Conservation (phyloP, 331 rosid species). For the Quercus tomentella region DNA sequence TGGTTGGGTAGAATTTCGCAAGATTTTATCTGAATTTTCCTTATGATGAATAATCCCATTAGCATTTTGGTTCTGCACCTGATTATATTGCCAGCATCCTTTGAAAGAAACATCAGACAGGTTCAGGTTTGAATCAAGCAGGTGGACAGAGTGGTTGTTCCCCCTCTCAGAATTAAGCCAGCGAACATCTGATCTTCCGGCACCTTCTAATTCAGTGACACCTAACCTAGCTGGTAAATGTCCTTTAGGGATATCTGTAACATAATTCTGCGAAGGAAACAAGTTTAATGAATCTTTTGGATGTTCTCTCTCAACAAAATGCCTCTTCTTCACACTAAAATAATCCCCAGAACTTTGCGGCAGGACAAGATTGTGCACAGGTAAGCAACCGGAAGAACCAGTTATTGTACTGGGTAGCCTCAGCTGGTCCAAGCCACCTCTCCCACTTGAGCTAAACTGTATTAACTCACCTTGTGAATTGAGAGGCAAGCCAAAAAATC, state of each 20-base stretch:
- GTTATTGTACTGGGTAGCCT: constrained; percentile 34
- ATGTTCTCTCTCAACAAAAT: constrained; percentile 42
- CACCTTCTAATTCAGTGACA: constrained; percentile 43
- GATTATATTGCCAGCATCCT: constrained; percentile 47
- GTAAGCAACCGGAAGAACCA: constrained; percentile 40
- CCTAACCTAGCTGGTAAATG: constrained; percentile 61
- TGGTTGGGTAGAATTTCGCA: constrained; percentile 53
- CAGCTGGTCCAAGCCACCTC: constrained; percentile 32
- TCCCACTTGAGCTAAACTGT: constrained; percentile 60
- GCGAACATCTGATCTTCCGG: constrained; percentile 44
- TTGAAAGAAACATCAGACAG: constrained; percentile 23
- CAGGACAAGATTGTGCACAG: constrained; percentile 23
- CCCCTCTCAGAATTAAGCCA: constrained; percentile 37
- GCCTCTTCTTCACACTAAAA: constrained; percentile 35
- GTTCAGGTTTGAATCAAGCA: constrained; percentile 39
- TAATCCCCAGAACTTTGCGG: constrained; percentile 40
- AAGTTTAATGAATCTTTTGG: constrained; percentile 37
- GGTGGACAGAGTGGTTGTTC: constrained; percentile 33
- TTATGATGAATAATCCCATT: constrained; percentile 29
- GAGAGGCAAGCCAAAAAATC: constrained; percentile 77
- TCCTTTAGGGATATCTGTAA: constrained; percentile 13
- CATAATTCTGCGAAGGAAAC: constrained; percentile 37
- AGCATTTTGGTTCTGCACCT: constrained; percentile 34
- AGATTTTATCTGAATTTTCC: constrained; percentile 42
- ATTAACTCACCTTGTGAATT: constrained; percentile 91